These are phyloP conservation scores for Penicillium hordei DNA, from an alignment of 2,329 filamentous ascomycete species.

Conservation along the genomic window DNA sequence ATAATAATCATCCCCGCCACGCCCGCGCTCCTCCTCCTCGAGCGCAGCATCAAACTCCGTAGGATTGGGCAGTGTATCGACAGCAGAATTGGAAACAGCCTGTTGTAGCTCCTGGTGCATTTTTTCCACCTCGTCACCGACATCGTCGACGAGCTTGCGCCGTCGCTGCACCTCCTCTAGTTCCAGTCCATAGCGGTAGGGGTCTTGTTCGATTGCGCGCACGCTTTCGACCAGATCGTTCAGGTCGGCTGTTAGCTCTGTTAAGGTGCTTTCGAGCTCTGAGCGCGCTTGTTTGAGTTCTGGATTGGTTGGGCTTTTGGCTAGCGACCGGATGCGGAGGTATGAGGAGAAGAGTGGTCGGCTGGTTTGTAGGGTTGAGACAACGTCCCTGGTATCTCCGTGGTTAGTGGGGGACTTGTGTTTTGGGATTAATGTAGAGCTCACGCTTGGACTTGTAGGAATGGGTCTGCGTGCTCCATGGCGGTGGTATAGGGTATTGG, in stretches of 20 bases:
- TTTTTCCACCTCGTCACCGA: slow-evolving; percentile 82
- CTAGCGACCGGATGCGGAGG: slow-evolving; percentile 87
- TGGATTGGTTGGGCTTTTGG: slow-evolving; percentile 68
- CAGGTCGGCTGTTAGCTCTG: slow-evolving; percentile 79
- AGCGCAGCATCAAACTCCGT: slow-evolving; percentile 54
- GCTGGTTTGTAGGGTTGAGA: slow-evolving; percentile 74
- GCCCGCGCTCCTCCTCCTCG: slow-evolving; percentile 40
- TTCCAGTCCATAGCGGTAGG: slow-evolving; percentile 82
- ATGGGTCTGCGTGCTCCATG: slow-evolving; percentile 46
- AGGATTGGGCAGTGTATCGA: slow-evolving; percentile 57
- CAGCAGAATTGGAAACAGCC: slow-evolving; percentile 47
- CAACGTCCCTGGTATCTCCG: slow-evolving; percentile 68
- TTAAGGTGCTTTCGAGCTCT: slow-evolving; percentile 76
- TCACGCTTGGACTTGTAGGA: slow-evolving; percentile 51
- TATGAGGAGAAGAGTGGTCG: slow-evolving; percentile 91
- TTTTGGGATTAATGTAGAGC: slow-evolving; percentile 8
- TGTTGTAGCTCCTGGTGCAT: slow-evolving; percentile 81
- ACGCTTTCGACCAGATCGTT: slow-evolving; percentile 86
- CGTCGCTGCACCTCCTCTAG: slow-evolving; percentile 78
- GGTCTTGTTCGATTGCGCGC: slow-evolving; percentile 80
- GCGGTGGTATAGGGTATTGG: slow-evolving; percentile 10
- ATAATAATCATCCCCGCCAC: slow-evolving; percentile 62
- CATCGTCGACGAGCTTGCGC: slow-evolving; percentile 79
- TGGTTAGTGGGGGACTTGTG: slow-evolving; percentile 11
- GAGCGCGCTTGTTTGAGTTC: slow-evolving; percentile 62